A percentile compares a stretch with the other conserved stretches of the same genome.
phyloP scores from a whole-genome alignment of 1,284 basidiomycete species.

The Microbotryum scabiosae region DNA sequence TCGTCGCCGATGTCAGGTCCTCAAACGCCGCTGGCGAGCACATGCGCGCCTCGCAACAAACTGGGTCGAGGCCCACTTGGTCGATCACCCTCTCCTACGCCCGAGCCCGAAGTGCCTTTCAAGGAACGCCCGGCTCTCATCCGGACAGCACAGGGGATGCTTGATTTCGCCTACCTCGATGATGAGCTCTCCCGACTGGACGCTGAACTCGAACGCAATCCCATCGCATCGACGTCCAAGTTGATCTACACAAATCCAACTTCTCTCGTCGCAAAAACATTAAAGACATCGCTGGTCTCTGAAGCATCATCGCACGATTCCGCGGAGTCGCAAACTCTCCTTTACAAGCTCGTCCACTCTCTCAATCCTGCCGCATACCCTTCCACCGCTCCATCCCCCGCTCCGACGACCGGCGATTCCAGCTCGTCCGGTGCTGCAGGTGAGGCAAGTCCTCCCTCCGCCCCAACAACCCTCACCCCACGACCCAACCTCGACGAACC shows the following conservation, averaged over 20 bases:
- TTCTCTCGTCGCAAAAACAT: too few relatives aligned
- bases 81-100: slow-evolving; percentile 3
- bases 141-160: slow-evolving; percentile 70
- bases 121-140: slow-evolving; percentile 54
- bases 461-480: not conserved
- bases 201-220: slow-evolving; percentile 11
- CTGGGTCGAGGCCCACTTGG: slow-evolving; percentile 7
- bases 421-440: not conserved
- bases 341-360: slow-evolving; percentile 9
- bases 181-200: slow-evolving; percentile 22
- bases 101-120: slow-evolving; percentile 31
- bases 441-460: not conserved
- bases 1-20: slow-evolving; percentile 16
- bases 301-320: too few relatives aligned
- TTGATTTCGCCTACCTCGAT: slow-evolving; percentile 25
- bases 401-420: not conserved
- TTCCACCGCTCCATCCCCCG: not conserved
- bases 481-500: slow-evolving; percentile 5
- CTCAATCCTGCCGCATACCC: slow-evolving; percentile 16
- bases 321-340: not conserved
- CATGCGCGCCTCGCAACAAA: slow-evolving; percentile 3
- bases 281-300: too few relatives aligned
- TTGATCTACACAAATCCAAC: too few relatives aligned
- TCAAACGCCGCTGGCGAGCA: slow-evolving; percentile 5
- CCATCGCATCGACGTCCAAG: not conserved